A percentile compares a stretch with the other conserved stretches of the same genome.
phyloP scores from a whole-genome alignment of 805 yeast genomes.

The Maudiozyma barnettii region DNA sequence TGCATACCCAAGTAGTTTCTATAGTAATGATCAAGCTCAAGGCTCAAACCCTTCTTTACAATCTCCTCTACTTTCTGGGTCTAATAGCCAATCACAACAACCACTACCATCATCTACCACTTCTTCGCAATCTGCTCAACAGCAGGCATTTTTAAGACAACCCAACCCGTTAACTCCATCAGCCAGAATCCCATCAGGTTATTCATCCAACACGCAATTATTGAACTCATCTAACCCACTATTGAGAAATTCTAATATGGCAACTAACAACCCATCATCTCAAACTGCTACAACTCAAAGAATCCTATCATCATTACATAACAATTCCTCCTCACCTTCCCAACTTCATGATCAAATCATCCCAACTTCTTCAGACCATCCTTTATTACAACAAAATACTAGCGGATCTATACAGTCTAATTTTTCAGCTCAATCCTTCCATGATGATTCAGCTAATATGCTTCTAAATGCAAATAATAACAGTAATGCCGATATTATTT shows the following conservation, averaged over 20 bases:
- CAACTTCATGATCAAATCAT: slow-evolving; percentile 7
- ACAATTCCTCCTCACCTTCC: slow-evolving; percentile 1
- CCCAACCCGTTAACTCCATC: slow-evolving; percentile 25
- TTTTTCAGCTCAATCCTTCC: slow-evolving; percentile 25
- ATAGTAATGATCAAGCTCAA: slow-evolving; percentile 1
- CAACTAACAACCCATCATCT: slow-evolving; percentile 16
- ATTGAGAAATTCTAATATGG: slow-evolving; percentile 21
- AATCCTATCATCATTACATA: slow-evolving; percentile 10
- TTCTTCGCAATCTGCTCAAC: slow-evolving; percentile 13
- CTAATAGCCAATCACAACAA: not conserved
- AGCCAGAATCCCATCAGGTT: slow-evolving; percentile 30
- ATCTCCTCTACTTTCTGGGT: slow-evolving; percentile 1
- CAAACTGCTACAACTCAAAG: slow-evolving; percentile 17
- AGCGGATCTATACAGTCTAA: slow-evolving; percentile 29
- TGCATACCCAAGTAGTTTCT: not conserved
- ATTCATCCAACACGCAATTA: slow-evolving; percentile 18
- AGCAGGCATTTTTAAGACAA: slow-evolving; percentile 24
- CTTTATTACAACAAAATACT: slow-evolving; percentile 23
- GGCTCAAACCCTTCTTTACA: not conserved
- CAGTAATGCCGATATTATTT: not conserved
- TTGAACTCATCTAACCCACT: slow-evolving; percentile 24
- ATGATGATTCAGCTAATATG: slow-evolving; percentile 11
- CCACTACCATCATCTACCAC: not conserved
- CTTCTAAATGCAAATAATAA: not conserved
- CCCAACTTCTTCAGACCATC: slow-evolving; percentile 1